phyloP scores from a whole-genome alignment of 2,329 filamentous ascomycete genomes.

The Dryadomyces quercus-mongolicae region DNA sequence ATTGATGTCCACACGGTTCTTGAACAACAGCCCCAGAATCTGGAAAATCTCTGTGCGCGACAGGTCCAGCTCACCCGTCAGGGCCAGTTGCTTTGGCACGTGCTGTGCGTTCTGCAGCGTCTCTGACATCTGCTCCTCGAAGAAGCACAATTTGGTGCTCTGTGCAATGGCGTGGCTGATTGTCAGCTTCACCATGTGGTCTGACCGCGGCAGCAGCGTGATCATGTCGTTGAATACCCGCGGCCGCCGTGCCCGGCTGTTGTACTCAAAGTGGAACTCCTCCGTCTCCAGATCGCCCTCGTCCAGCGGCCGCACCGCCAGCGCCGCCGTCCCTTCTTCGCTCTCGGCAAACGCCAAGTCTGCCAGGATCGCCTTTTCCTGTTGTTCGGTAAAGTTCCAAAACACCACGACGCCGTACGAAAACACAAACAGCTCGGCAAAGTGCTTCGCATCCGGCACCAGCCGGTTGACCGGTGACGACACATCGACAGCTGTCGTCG shows the following conservation, averaged over 20 bases:
- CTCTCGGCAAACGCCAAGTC: slow-evolving; percentile 81
- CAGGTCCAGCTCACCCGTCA: slow-evolving; percentile 87
- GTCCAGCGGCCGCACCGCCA: slow-evolving; percentile 68
- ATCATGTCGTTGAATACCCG: slow-evolving; percentile 99
- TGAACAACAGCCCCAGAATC: slow-evolving; percentile 82
- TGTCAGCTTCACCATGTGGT: slow-evolving; percentile 98
- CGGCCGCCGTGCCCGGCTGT: slow-evolving; percentile 69
- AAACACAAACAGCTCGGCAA: slow-evolving; percentile 95
- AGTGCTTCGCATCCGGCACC: slow-evolving; percentile 59
- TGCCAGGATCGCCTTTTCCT: slow-evolving; percentile 92
- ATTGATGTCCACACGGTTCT: slow-evolving; percentile 92
- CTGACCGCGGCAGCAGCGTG: slow-evolving; percentile 73
- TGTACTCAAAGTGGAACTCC: slow-evolving; percentile 98
- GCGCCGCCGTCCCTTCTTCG: slow-evolving; percentile 32
- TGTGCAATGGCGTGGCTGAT: slow-evolving; percentile 97
- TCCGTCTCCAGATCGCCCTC: slow-evolving; percentile 94
- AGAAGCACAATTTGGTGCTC: slow-evolving; percentile 91
- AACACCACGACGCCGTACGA: slow-evolving; percentile 96
- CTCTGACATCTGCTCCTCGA: slow-evolving; percentile 89
- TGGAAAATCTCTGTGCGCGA: slow-evolving; percentile 82
- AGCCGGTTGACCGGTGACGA: slow-evolving; percentile 40
- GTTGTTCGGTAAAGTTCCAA: slow-evolving; percentile 94
- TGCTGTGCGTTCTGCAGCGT: slow-evolving; percentile 91
- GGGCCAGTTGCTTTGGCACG: slow-evolving; percentile 75
- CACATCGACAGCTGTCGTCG: not conserved